Evolutionary conservation across 2,329 filamentous ascomycete species (phyloP).

Genomic region (Apiospora malaysiana): DNA sequence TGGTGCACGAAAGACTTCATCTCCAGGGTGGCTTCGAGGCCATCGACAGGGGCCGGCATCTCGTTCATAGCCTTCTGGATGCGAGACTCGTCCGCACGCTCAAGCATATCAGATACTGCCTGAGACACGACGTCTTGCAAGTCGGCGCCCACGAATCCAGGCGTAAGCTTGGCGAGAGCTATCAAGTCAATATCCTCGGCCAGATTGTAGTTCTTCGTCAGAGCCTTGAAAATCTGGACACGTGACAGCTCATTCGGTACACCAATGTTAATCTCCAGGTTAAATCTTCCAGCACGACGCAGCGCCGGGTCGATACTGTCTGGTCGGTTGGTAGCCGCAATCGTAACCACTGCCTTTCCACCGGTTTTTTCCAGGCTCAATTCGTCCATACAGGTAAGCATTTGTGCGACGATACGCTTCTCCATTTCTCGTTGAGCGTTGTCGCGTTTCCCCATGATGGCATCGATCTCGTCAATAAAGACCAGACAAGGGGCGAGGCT

Average conservation of each 20-base stretch:
- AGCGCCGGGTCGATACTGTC: conserved; percentile 84
- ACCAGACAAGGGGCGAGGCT: conserved; percentile 85
- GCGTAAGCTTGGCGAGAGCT: conserved; percentile 79
- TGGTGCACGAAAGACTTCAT: conserved; percentile 34
- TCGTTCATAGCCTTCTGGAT: conserved; percentile 1
- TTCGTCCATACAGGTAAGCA: conserved; percentile 86
- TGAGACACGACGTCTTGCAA: conserved; percentile 67
- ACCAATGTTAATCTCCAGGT: conserved; percentile 83
- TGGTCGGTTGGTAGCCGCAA: conserved; percentile 89
- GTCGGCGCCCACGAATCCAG: conserved; percentile 93
- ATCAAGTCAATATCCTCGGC: conserved; percentile 75
- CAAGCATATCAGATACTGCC: conserved; percentile 47
- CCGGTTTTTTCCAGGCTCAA: conserved; percentile 74
- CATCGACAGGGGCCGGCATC: background rate
- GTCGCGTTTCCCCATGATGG: conserved; percentile 86
- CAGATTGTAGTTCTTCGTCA: conserved; percentile 71
- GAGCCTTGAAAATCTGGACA: conserved; percentile 76
- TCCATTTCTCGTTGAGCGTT: conserved; percentile 88
- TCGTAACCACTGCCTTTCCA: conserved; percentile 79
- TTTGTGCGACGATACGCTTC: conserved; percentile 81
- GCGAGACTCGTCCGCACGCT: conserved; percentile 37
- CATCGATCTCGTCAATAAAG: conserved; percentile 92
- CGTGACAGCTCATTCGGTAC: conserved; percentile 82
- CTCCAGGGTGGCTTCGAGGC: background rate
- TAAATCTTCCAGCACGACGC: conserved; percentile 76